Percentiles rank a stretch among this genome's conserved stretches.
phyloP scores from a whole-genome alignment of 164 flowering plant genomes.

The Tinospora cordifolia region DNA sequence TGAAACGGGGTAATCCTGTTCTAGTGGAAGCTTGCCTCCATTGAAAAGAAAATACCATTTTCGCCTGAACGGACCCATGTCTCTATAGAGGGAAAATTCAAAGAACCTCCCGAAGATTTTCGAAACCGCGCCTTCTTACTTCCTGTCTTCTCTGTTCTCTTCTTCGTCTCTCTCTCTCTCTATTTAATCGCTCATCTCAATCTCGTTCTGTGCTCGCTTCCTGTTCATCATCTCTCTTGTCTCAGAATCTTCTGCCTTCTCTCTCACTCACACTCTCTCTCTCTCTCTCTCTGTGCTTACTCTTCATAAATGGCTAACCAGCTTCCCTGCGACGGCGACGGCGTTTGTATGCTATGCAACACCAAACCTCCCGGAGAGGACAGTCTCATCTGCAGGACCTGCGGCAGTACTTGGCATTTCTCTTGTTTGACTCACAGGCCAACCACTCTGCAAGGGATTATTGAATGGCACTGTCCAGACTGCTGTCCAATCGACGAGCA shows the following conservation, averaged over 20 bases:
- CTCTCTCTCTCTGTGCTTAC: constrained; percentile 3
- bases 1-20: background rate
- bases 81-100: constrained; percentile 8
- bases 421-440: constrained; percentile 49
- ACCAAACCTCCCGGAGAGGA: constrained; percentile 38
- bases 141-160: background rate
- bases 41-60: background rate
- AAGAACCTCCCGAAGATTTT: background rate
- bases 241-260: background rate
- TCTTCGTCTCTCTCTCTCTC: background rate
- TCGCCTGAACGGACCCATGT: background rate
- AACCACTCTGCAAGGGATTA: constrained; percentile 27
- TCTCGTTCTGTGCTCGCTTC: background rate
- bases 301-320: constrained; percentile 27
- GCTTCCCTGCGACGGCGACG: constrained; percentile 82
- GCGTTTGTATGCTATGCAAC: constrained; percentile 66
- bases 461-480: constrained; percentile 77
- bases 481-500: constrained; percentile 31
- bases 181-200: too few relatives aligned
- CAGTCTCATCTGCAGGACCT: constrained; percentile 51
- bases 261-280: background rate
- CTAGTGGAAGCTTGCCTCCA: background rate
- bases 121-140: constrained; percentile 7
- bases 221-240: background rate
- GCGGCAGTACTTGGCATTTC: constrained; percentile 79